Conservation (phyloP, 352 stramenopile genomes). For the Nothophytophthora sp. region DNA sequence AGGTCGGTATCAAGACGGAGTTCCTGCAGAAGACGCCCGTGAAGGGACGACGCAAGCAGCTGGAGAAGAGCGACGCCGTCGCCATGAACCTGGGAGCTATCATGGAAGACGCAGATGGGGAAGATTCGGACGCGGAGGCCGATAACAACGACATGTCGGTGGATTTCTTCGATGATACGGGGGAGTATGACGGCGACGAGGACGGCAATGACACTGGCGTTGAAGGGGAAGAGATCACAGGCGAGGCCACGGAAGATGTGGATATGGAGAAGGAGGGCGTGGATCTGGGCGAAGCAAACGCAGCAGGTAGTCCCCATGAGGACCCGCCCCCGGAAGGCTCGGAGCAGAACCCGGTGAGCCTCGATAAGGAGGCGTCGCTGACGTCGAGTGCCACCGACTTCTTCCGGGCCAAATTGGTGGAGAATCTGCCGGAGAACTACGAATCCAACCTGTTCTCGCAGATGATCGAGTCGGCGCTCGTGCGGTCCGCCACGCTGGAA, state of each 20-base stretch:
- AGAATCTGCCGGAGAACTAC: conserved; percentile 46
- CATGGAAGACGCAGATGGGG: conserved; percentile 37
- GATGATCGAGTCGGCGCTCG: conserved; percentile 76
- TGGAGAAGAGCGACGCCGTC: conserved; percentile 32
- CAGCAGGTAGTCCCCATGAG: conserved; percentile 15
- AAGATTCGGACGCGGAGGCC: conserved; percentile 45
- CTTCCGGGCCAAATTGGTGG: conserved; percentile 50
- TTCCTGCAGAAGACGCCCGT: conserved; percentile 61
- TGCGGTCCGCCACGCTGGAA: conserved; percentile 49
- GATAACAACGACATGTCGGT: conserved; percentile 30
- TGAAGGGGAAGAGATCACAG: conserved; percentile 17
- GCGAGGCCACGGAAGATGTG: conserved; percentile 22
- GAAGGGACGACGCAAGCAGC: conserved; percentile 34
- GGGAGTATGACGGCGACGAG: conserved; percentile 35
- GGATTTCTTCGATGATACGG: conserved; percentile 38
- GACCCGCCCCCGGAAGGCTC: conserved; percentile 17
- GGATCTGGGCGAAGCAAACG: conserved; percentile 23
- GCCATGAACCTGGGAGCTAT: conserved; percentile 39
- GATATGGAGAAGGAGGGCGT: conserved; percentile 36
- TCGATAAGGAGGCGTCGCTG: conserved; percentile 29
- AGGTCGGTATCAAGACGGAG: conserved; percentile 59
- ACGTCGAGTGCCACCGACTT: conserved; percentile 57
- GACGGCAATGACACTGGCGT: conserved; percentile 16
- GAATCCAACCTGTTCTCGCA: conserved; percentile 60
- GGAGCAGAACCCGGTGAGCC: conserved; percentile 3